phyloP scores from a whole-genome alignment of 2,329 filamentous ascomycete genomes.

The Aureobasidium leucospermi region DNA sequence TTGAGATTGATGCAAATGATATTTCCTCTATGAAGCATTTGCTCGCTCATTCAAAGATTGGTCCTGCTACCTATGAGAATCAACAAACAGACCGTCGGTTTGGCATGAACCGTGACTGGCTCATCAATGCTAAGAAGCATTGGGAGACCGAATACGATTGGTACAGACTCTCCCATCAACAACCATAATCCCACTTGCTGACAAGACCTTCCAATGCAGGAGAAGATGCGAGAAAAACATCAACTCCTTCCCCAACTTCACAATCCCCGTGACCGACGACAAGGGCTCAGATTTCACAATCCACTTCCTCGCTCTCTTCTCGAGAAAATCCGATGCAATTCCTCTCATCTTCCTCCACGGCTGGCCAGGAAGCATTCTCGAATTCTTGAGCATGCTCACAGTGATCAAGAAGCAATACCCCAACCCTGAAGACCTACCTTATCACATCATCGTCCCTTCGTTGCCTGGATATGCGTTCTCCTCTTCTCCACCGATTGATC shows the following conservation, averaged over 20 bases:
- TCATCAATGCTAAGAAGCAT: slow-evolving; percentile 31
- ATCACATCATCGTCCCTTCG: slow-evolving; percentile 50
- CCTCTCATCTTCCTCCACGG: slow-evolving; percentile 49
- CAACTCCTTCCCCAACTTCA: slow-evolving; percentile 47
- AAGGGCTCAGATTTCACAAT: slow-evolving; percentile 34
- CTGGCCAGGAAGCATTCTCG: slow-evolving; percentile 46
- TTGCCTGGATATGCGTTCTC: slow-evolving; percentile 50
- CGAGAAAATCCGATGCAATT: slow-evolving; percentile 40
- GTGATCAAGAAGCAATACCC: slow-evolving; percentile 43
- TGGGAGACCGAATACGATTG: slow-evolving; percentile 31
- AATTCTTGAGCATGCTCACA: slow-evolving; percentile 48
- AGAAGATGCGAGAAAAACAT: slow-evolving; percentile 34
- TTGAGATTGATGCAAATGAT: slow-evolving; percentile 36
- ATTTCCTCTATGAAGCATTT: slow-evolving; percentile 41
- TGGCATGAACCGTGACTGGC: slow-evolving; percentile 43
- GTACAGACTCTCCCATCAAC: slow-evolving; percentile 12
- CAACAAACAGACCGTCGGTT: slow-evolving; percentile 34
- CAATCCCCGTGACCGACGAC: slow-evolving; percentile 33
- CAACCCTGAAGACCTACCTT: slow-evolving; percentile 42
- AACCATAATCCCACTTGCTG: neutral
- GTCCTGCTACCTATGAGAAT: slow-evolving; percentile 44
- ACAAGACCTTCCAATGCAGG: slow-evolving; percentile 15
- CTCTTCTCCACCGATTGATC: slow-evolving; percentile 38
- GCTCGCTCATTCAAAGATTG: slow-evolving; percentile 42
- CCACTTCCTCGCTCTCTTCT: slow-evolving; percentile 51